Evolutionary conservation across 345 rosid genomes (phyloP).

Genomic region (Raphanus sativus): DNA sequence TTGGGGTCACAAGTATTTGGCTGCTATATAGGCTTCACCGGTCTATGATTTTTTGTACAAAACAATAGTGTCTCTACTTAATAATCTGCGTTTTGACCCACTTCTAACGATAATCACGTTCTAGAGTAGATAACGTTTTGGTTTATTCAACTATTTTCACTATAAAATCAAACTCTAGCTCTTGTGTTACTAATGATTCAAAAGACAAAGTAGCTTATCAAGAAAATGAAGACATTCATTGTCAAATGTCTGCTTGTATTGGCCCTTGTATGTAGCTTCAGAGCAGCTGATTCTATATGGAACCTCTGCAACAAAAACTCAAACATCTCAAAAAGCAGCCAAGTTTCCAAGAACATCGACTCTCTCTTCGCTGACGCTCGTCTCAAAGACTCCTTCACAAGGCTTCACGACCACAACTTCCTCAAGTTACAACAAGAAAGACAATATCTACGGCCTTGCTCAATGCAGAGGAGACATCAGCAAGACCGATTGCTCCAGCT

Average conservation of each 20-base stretch:
- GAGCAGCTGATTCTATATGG: slow-evolving; percentile 54
- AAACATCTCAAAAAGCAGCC: slow-evolving; percentile 32
- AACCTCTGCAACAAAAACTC: slow-evolving; percentile 48
- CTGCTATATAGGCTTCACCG: background rate
- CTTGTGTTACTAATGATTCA: no score
- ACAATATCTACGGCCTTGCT: slow-evolving; percentile 64
- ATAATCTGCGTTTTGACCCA: no score
- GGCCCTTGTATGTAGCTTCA: slow-evolving; percentile 33
- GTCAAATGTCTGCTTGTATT: no score
- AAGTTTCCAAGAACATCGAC: slow-evolving; percentile 47
- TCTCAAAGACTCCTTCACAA: slow-evolving; percentile 42
- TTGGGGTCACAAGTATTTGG: no score
- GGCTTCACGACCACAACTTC: slow-evolving; percentile 44
- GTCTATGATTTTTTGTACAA: no score
- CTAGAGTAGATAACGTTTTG: no score
- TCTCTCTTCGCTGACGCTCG: slow-evolving; percentile 41
- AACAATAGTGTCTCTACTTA: no score
- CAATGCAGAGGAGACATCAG: slow-evolving; percentile 80
- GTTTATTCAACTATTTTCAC: no score
- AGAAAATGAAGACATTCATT: no score
- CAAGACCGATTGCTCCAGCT: slow-evolving; percentile 49
- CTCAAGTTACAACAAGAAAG: slow-evolving; percentile 36
- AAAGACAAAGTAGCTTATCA: no score
- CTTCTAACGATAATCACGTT: no score
- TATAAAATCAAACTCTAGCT: no score